phyloP scores from a whole-genome alignment of 73 alveolate species.

The Tetrahymena elliotti region DNA sequence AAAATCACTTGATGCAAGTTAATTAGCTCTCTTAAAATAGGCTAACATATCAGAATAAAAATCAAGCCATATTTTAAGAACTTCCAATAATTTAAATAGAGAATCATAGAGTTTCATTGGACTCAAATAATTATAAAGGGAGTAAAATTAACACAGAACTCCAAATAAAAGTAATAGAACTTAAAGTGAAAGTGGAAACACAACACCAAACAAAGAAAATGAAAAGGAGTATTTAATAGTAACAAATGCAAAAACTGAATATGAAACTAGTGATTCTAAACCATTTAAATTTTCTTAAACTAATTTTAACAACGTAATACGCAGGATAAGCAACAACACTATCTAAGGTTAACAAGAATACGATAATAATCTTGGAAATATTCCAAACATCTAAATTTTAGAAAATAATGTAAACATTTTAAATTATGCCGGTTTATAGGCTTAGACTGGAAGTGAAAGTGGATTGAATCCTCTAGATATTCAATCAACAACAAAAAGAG shows the following conservation, averaged over 20 bases:
- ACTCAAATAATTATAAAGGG: neutral
- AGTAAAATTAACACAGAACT: neutral
- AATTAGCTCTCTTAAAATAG: neutral
- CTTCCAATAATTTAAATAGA: neutral
- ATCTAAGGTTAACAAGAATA: neutral
- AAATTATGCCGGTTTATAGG: neutral
- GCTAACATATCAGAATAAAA: neutral
- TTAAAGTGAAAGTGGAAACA: neutral
- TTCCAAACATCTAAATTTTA: neutral
- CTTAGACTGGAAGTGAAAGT: neutral
- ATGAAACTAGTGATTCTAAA: neutral
- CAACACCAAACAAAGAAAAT: neutral
- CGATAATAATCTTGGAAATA: neutral
- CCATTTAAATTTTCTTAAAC: neutral
- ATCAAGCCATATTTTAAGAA: neutral
- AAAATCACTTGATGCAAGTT: neutral
- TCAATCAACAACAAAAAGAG: neutral
- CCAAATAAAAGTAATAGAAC: neutral
- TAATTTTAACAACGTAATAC: neutral
- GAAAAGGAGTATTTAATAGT: neutral
- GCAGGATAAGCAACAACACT: neutral
- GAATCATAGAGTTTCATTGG: neutral
- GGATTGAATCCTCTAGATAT: neutral
- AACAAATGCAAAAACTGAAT: neutral
- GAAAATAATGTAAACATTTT: neutral